Base-by-base conservation (phyloP, 164 flowering plant species). In the Berberis vulgaris region DNA sequence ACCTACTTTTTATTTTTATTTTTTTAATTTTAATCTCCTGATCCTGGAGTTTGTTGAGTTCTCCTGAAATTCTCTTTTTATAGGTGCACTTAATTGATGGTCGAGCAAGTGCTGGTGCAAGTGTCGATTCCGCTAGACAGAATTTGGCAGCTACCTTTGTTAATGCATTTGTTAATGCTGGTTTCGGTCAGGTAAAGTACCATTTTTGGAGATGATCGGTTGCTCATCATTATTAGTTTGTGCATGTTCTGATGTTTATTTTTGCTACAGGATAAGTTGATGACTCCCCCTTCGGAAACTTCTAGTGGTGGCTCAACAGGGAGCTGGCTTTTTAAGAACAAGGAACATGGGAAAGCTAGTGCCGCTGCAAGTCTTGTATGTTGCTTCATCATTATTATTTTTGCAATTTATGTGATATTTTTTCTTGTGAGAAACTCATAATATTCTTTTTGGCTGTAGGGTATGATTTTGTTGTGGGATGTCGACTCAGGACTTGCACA, bases 161-260 rank as follows among this genome's bases (percentile, higher is more conserved):
- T 2, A 95, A 95, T 83, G 99, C 98, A 43, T 91, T 91, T 76
- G 98, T 95, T 11, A 95, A 95, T 88, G 99, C 99, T 59, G 99
- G 98, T 10, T 95, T 95, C 78, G 95, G 97, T 41, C 98, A 88
- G 92, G 97, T 91, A 81, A 50, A 56, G 39, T 56, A 12, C 63
- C 42, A 49, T 6, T 54, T 59, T 4, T 45, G 41, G n/a, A 40
- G 60, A 6, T 45, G 5, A 2, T 54, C 0, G 2, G 8, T 13
- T 56, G 26, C 26, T 56, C 2, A 13, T 56, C 7, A 3, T 55
- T 57, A 58, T 10, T 54, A 47, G 2, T 8, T 40, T 38, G 39
- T 41, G 7, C 40, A 9, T 2, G 11, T 61, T 41, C 9, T 60
- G n/a, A 50, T 64, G 26, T 56, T 6, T 47, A 13, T 9, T 68